These are phyloP conservation scores for Geosmithia putterillii DNA, from an alignment of 2,329 filamentous ascomycete genomes.

Conservation along the genomic window DNA sequence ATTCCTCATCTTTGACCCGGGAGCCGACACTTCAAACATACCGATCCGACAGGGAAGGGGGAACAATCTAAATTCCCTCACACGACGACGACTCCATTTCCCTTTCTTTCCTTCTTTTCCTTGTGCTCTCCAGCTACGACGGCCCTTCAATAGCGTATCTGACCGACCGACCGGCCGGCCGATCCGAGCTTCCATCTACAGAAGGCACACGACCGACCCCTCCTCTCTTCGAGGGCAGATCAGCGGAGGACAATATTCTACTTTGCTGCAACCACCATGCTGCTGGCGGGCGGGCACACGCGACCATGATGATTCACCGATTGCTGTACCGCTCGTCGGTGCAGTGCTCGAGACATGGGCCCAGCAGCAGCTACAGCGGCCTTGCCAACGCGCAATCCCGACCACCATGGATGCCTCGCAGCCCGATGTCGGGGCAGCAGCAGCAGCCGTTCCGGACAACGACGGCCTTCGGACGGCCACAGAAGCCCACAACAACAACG, in stretches of 20 bases:
- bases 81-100: too few relatives aligned
- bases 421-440: slow-evolving; percentile 6
- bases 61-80: neutral
- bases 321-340: slow-evolving; percentile 18
- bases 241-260: too few relatives aligned
- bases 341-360: slow-evolving; percentile 12
- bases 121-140: neutral
- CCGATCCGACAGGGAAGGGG: neutral
- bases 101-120: neutral
- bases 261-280: slow-evolving; percentile 8
- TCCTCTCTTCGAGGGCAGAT: neutral
- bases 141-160: too few relatives aligned
- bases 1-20: neutral
- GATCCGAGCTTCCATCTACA: neutral
- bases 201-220: neutral
- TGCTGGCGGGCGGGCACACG: slow-evolving; percentile 4
- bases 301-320: slow-evolving; percentile 22
- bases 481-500: slow-evolving; percentile 4
- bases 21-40: neutral
- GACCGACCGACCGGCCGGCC: too few relatives aligned
- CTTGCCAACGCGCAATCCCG: slow-evolving; percentile 7
- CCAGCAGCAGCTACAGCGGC: neutral
- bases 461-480: slow-evolving; percentile 14
- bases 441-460: slow-evolving; percentile 18
- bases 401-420: slow-evolving; percentile 15